phyloP scores from a whole-genome alignment of 2,329 filamentous ascomycete species.

The Ceratocystis cacaofunesta region DNA sequence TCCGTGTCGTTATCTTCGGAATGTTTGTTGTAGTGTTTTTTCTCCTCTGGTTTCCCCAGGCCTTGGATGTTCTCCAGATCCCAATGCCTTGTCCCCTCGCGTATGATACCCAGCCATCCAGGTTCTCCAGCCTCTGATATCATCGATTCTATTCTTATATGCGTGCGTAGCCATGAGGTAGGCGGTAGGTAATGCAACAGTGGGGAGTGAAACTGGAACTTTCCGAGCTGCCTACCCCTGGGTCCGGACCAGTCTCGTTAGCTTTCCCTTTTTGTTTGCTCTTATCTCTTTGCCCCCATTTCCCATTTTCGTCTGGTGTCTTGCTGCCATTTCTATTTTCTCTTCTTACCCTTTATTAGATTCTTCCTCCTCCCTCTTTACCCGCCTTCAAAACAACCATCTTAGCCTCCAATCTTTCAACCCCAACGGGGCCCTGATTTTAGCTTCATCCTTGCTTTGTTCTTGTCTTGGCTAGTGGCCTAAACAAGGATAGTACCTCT shows the following conservation, averaged over 20 bases:
- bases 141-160: too few relatives aligned
- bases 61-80: neutral
- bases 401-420: neutral
- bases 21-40: neutral
- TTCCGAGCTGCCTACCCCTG: neutral
- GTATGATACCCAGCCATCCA: neutral
- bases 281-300: neutral
- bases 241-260: neutral
- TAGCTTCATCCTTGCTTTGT: neutral
- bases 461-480: neutral
- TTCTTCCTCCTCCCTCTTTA: conserved; percentile 12
- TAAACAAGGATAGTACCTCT: neutral
- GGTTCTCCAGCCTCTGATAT: neutral
- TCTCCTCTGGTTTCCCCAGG: neutral
- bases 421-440: conserved; percentile 2
- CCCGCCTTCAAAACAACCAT: conserved; percentile 14
- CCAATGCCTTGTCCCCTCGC: neutral
- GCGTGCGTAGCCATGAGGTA: neutral
- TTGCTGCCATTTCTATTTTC: neutral
- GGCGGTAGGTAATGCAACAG: neutral
- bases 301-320: neutral
- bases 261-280: neutral
- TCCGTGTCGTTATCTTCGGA: neutral
- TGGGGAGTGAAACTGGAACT: neutral
- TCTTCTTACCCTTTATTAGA: conserved; percentile 8